Evolutionary conservation across 2,329 filamentous ascomycete species (phyloP), one percentile per base, ranked within the genome.

Genomic region (Fusarium brevicatenulatum): DNA sequence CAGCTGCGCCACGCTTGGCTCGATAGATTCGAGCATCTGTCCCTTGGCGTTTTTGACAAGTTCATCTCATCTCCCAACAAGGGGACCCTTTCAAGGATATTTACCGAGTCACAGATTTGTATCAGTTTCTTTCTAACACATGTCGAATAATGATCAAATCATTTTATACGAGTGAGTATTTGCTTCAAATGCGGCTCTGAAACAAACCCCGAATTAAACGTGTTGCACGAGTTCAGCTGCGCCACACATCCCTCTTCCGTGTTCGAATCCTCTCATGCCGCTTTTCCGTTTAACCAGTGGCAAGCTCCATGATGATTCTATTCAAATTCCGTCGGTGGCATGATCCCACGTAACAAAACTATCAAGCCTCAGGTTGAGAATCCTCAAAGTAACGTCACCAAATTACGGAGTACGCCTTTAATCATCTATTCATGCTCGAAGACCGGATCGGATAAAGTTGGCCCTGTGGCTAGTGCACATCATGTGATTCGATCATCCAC

Each of bases 1-100:
- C 36, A 42, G 72, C 80, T 82, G 80, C 80, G 80, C 80, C 80
- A 81, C 79, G 50, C 77, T 81, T 80, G 76, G 78, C 78, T 73
- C 40, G 15, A 42, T 44, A 49, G 47, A 30, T 61, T 58, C 15
- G 46, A 66, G 67, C 55, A 39, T 58, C 60, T 72, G 64, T 66
- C 46, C 59, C 66, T 72, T 68, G 62, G 73, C 68, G 42, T 40
- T 53, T 11, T n/a, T 66, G 44, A 66, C 50, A 56, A 23, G 42
- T 56, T 66, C 59, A 57, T 54, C 50, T 54, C 34, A 59, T 71
- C 49, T 65, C 64, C 52, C 53, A 43, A 56, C 57, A 52, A 43
- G 63, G 49, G 19, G 30, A 52, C 13, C 19, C 49, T 36, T 32
- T 50, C 52, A 39, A 68, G 66, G 58, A 44, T 65, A 44, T 34